Evolutionary conservation across 129 eudicot genomes (phyloP).

Genomic region (Ambrosia trifida): DNA sequence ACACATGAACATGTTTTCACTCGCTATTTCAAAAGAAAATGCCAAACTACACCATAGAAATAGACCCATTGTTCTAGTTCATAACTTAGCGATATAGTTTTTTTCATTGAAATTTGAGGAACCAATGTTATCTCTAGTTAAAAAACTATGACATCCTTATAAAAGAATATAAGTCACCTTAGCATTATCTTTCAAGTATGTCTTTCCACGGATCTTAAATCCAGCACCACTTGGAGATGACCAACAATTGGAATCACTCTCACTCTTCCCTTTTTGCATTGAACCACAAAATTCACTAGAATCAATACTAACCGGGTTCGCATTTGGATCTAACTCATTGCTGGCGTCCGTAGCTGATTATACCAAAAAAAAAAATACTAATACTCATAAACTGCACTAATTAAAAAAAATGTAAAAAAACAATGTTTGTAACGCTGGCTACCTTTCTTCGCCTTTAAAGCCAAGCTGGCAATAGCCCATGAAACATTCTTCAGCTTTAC

Average conservation of each 20-base stretch:
- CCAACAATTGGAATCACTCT: constrained; percentile 82
- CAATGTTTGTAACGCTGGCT: neutral
- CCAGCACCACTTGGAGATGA: constrained; percentile 82
- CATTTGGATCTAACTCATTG: constrained; percentile 54
- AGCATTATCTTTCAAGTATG: constrained; percentile 70
- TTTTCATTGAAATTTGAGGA: constrained; percentile 4
- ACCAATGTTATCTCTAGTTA: neutral
- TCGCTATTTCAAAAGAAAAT: neutral
- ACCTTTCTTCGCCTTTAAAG: constrained; percentile 62
- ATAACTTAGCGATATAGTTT: neutral
- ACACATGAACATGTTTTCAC: neutral
- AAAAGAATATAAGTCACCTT: constrained; percentile 50
- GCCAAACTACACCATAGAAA: neutral
- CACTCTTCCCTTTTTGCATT: constrained; percentile 72
- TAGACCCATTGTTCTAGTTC: neutral
- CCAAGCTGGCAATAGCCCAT: constrained; percentile 75
- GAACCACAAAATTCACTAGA: constrained; percentile 61
- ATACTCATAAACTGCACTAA: neutral
- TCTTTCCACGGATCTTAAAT: constrained; percentile 88
- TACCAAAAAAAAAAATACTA: neutral
- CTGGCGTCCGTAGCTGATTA: constrained; percentile 44
- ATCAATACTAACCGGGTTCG: constrained; percentile 54
- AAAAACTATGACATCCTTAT: neutral
- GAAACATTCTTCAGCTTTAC: constrained; percentile 76
- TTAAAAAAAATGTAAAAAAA: neutral